Evolutionary conservation across 768 basidiomycete species (phyloP).

Genomic region (Hypholoma sublateritium): DNA sequence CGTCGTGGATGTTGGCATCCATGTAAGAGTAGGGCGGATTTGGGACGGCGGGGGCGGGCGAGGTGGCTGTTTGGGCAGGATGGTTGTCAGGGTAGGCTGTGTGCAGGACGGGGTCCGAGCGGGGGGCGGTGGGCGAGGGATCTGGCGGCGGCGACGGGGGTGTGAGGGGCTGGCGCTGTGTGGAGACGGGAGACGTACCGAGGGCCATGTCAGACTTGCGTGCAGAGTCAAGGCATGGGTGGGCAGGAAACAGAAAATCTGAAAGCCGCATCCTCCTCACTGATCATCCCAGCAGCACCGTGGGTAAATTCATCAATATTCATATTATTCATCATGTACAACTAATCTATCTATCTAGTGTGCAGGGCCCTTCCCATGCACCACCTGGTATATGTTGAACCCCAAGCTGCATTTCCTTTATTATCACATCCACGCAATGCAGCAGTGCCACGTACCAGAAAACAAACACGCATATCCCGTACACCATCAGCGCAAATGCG

Average conservation of each 20-base stretch:
- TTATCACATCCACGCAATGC: conserved; percentile 6
- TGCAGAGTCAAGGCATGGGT: conserved; percentile 16
- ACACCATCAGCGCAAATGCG: conserved; percentile 66
- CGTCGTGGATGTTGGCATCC: conserved; percentile 16
- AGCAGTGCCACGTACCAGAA: conserved; percentile 69
- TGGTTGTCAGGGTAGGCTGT: conserved; percentile 8
- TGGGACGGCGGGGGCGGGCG: conserved; percentile 11
- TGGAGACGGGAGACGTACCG: conserved; percentile 9
- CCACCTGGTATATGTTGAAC: conserved; percentile 74
- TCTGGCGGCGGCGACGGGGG: conserved; percentile 10
- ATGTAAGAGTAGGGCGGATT: conserved; percentile 17
- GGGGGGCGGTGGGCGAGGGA: conserved; percentile 15
- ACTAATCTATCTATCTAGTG: conserved; percentile 16
- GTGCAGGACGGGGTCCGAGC: conserved; percentile 16
- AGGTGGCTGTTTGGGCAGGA: conserved; percentile 14
- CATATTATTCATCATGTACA: conserved; percentile 12
- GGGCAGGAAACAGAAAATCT: conserved; percentile 17
- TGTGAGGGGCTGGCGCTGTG: neutral
- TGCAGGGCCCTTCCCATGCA: conserved; percentile 27
- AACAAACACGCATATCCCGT: conserved; percentile 78
- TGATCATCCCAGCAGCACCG: conserved; percentile 21
- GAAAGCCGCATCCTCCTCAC: conserved; percentile 8
- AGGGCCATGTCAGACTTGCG: conserved; percentile 16
- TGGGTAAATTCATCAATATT: conserved; percentile 34
- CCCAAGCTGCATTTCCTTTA: conserved; percentile 50